phyloP scores from a whole-genome alignment of 2,329 filamentous ascomycete genomes.

The Ophidiomyces ophidiicola region DNA sequence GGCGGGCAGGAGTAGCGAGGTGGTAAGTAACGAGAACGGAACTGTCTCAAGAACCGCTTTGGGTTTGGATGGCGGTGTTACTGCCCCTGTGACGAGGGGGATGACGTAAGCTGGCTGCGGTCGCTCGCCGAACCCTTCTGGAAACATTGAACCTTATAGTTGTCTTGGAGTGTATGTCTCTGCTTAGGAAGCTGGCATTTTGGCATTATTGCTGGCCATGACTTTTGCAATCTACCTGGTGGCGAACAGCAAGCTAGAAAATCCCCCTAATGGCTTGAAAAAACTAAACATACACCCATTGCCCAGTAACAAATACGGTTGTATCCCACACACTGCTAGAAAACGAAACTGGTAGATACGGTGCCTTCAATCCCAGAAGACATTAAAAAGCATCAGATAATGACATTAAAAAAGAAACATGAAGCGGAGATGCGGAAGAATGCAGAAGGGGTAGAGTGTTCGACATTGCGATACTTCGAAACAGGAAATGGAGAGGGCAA shows the following conservation, averaged over 20 bases:
- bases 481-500: background rate
- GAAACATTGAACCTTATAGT: too few species aligned
- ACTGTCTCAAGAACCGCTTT: too few species aligned
- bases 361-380: conserved; percentile 5
- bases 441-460: background rate
- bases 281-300: conserved; percentile 6
- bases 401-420: conserved; percentile 3
- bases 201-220: too few species aligned
- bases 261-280: conserved; percentile 1
- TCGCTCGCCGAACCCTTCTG: too few species aligned
- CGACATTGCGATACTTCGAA: background rate
- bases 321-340: conserved; percentile 5
- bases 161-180: too few species aligned
- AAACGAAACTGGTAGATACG: conserved; percentile 2
- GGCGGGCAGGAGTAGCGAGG: too few species aligned
- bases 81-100: conserved; percentile 2
- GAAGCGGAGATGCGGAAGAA: background rate
- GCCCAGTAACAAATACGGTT: background rate
- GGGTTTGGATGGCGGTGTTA: too few species aligned
- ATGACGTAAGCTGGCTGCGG: conserved; percentile 6
- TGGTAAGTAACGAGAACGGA: too few species aligned
- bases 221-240: background rate
- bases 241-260: background rate
- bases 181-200: too few species aligned
- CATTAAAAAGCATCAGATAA: conserved; percentile 8